Percentiles rank a stretch among this genome's conserved stretches.
Conservation (phyloP, 176 grass and related monocot genomes). For the Elymus sibiricus region DNA sequence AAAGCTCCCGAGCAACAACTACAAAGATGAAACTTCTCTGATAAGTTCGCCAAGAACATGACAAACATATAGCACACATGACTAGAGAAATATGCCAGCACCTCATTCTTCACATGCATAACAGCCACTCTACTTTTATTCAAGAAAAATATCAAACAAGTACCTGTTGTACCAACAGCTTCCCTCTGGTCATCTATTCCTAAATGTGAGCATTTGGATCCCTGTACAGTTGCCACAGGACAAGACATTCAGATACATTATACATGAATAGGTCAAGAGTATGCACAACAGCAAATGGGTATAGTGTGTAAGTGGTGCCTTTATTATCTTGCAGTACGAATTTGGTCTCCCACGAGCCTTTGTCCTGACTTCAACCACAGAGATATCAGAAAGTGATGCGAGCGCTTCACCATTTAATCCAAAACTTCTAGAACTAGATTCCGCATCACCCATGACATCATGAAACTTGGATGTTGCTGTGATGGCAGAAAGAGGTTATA, state of each 20-base stretch:
- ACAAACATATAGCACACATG: background rate
- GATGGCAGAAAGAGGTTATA: conserved; percentile 7
- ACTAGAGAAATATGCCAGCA: conserved; percentile 8
- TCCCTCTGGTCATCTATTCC: conserved; percentile 97
- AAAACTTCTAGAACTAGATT: conserved; percentile 38
- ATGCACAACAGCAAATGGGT: conserved; percentile 18
- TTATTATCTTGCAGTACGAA: conserved; percentile 96
- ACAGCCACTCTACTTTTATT: conserved; percentile 8
- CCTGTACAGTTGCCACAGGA: conserved; percentile 40
- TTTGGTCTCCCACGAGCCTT: conserved; percentile 88
- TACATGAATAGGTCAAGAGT: conserved; percentile 27
- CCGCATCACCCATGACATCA: conserved; percentile 20
- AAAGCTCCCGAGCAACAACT: conserved; percentile 89
- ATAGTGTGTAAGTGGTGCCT: conserved; percentile 40
- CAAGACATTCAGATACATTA: conserved; percentile 35
- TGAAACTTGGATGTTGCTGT: conserved; percentile 69
- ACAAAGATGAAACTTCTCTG: conserved; percentile 25
- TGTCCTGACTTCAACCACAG: conserved; percentile 85
- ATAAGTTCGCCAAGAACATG: background rate
- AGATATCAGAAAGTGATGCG: conserved; percentile 86
- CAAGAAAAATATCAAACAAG: conserved; percentile 19
- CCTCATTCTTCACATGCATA: conserved; percentile 7
- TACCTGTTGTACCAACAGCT: conserved; percentile 87
- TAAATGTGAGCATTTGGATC: conserved; percentile 82
- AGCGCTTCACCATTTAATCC: conserved; percentile 78